These are phyloP conservation scores for Arthrobotrys sphaeroides DNA, from an alignment of 2,329 filamentous ascomycete species.

Conservation along the genomic window DNA sequence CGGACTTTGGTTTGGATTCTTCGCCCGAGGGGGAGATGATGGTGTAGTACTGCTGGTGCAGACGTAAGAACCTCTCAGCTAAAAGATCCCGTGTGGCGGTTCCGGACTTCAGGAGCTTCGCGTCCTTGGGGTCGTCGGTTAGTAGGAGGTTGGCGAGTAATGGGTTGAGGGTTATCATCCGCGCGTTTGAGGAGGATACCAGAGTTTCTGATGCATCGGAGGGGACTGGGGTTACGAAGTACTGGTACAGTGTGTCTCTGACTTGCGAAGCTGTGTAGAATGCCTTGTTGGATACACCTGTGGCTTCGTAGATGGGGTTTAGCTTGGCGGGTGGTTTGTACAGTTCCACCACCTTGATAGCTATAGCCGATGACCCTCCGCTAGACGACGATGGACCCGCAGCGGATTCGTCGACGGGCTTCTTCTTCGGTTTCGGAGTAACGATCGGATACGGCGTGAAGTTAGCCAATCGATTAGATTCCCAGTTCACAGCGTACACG, in stretches of 20 bases:
- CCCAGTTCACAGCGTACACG: conserved; percentile 73
- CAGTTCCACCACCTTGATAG: conserved; percentile 56
- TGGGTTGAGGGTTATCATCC: conserved; percentile 71
- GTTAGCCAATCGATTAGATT: conserved; percentile 65
- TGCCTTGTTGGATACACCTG: conserved; percentile 61
- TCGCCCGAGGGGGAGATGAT: conserved; percentile 66
- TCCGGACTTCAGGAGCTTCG: conserved; percentile 68
- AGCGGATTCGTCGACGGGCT: conserved; percentile 60
- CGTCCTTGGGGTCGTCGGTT: conserved; percentile 63
- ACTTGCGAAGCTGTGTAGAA: conserved; percentile 71
- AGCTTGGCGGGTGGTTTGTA: conserved; percentile 56
- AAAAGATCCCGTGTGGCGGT: conserved; percentile 70
- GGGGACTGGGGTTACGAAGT: conserved; percentile 65
- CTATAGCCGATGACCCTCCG: conserved; percentile 20
- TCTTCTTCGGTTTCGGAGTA: conserved; percentile 59
- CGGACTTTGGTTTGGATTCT: conserved; percentile 70
- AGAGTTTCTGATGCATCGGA: conserved; percentile 63
- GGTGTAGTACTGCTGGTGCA: conserved; percentile 68
- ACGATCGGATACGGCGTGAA: conserved; percentile 73
- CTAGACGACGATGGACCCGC: conserved; percentile 9
- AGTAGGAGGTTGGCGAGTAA: conserved; percentile 72
- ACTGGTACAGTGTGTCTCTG: conserved; percentile 68
- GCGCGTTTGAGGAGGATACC: conserved; percentile 69
- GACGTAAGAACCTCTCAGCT: conserved; percentile 68
- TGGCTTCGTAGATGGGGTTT: conserved; percentile 34